Conservation (phyloP, 1,284 basidiomycete genomes). For the Papiliotrema laurentii region DNA sequence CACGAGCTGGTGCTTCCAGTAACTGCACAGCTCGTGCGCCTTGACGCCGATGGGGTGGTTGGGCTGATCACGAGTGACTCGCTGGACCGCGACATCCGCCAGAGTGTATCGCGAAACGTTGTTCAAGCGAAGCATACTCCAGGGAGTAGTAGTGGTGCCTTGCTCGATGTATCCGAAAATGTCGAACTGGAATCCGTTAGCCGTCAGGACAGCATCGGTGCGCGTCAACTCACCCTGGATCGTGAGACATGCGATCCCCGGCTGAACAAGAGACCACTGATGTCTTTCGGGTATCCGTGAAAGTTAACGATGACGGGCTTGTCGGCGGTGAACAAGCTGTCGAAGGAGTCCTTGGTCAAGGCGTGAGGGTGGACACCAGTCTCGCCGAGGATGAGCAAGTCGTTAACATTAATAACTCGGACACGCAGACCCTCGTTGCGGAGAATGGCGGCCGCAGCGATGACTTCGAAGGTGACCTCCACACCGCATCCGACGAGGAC, state of each 20-base stretch:
- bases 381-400: conserved; percentile 64
- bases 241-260: conserved; percentile 44
- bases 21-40: conserved; percentile 41
- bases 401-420: conserved; percentile 72
- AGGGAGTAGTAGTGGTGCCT: conserved; percentile 52
- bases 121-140: conserved; percentile 52
- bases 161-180: conserved; percentile 50
- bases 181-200: conserved; percentile 30
- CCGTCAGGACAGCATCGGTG: background rate
- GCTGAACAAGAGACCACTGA: conserved; percentile 44
- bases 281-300: conserved; percentile 57
- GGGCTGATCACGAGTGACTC: conserved; percentile 34
- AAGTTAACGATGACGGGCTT: conserved; percentile 73
- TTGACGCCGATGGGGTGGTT: conserved; percentile 39
- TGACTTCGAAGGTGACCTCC: conserved; percentile 51
- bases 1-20: conserved; percentile 45
- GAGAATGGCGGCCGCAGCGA: conserved; percentile 66
- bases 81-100: conserved; percentile 46
- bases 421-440: conserved; percentile 63
- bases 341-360: conserved; percentile 60
- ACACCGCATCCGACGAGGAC: conserved; percentile 52
- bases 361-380: conserved; percentile 71
- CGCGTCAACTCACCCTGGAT: conserved; percentile 23
- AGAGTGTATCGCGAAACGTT: conserved; percentile 50
- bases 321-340: conserved; percentile 66